These are phyloP conservation scores for Angophora floribunda DNA, from an alignment of 345 rosid species.

Conservation along the genomic window DNA sequence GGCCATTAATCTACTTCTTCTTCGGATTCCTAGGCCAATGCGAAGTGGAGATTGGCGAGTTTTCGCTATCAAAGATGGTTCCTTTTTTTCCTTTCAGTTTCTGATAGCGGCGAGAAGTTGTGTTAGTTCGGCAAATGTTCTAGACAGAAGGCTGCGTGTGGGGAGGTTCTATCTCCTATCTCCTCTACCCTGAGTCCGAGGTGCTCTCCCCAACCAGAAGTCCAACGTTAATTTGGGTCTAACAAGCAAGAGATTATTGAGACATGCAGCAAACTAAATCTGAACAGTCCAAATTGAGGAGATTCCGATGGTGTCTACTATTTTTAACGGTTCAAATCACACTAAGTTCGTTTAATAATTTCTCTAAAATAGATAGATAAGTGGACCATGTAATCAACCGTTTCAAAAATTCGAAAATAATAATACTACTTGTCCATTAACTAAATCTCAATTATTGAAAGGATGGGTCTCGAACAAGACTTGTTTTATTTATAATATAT, in stretches of 20 bases:
- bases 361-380: too few species aligned
- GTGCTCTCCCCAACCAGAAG: neutral
- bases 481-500: neutral
- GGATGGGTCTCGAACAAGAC: neutral
- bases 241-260: too few species aligned
- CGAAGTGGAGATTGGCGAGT: neutral
- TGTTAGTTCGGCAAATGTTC: neutral
- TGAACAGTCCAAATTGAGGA: neutral
- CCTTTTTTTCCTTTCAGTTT: neutral
- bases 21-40: neutral
- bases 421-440: neutral
- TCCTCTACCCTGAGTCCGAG: neutral
- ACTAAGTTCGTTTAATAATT: neutral
- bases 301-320: neutral
- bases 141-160: neutral
- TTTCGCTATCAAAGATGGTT: neutral
- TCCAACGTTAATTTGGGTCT: neutral
- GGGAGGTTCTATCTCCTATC: neutral
- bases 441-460: neutral
- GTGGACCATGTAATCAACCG: too few species aligned
- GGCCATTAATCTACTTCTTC: slow-evolving; percentile 29
- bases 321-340: neutral
- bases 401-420: neutral
- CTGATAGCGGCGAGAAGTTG: neutral
- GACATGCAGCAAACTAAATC: neutral